Evolutionary conservation across 2,329 filamentous ascomycete genomes (phyloP), one percentile per base, ranked within the genome.

Genomic region (Fusarium gaditjirri): DNA sequence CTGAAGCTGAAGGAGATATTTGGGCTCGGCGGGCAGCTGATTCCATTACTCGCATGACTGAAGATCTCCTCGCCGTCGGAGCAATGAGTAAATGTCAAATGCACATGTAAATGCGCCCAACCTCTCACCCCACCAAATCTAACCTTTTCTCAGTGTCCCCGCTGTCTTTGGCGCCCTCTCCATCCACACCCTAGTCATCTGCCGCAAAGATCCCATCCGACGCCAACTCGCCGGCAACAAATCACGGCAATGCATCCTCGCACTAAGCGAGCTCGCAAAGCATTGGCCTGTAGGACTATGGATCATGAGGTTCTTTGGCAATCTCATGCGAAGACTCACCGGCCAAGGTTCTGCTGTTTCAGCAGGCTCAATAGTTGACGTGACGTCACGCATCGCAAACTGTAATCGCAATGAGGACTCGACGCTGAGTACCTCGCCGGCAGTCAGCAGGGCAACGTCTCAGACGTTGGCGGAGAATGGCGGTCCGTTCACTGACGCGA

Each of bases 211-310:
- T 3, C 46, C 68, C 0, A 64, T 75, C 3, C 68, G 56, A 1
- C 62, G 73, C 12, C 73, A 75, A 27, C 13, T 75, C 1, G 73
- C 73, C 3, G 73, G 70, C 2, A 75, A 75, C 25, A 75, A 75
- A 31, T 74, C 73, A 7, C 68, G 73, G 0, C 73, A 75, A 43
- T 75, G 73, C n/a, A 75, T 75, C 8, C 61, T 75, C 4, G 73
- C 73, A 1, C 42, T 75, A 3, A 61, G 64, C 0, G 73, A 75
- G 13, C 46, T 75, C 7, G 59, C 73, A 13, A 75, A 75, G 1
- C 38, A 50, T 1, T 75, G 73, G 73, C 73, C 73, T 1, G 71
- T 75, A 3, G 71, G 73, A 3, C 23, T 74, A 21, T 74, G 73
- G 73, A 70, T 75, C 7, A 49, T 66, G 3, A 72, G 61, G 9